phyloP scores from a whole-genome alignment of 352 stramenopile species.

The Thalassiosira allenii region DNA sequence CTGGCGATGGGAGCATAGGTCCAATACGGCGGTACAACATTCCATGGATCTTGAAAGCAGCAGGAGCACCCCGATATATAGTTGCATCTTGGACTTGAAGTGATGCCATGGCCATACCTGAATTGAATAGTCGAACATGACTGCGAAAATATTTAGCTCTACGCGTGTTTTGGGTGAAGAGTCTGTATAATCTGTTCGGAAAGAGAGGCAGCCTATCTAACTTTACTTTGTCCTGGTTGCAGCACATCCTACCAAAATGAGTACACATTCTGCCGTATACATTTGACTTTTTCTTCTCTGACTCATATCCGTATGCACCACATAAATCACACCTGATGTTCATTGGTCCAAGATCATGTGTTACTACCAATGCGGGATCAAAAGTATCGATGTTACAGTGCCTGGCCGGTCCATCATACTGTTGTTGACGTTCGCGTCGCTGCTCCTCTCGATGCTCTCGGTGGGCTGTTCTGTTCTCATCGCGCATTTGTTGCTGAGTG shows the following conservation, averaged over 20 bases:
- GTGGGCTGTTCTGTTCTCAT: too few species aligned
- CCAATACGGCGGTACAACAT: slow-evolving; percentile 1
- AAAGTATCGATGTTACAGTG: too few species aligned
- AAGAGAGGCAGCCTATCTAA: neutral
- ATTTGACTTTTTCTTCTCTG: neutral
- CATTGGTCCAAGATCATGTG: too few species aligned
- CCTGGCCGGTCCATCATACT: too few species aligned
- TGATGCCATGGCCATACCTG: slow-evolving; percentile 15
- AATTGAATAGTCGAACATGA: slow-evolving; percentile 19
- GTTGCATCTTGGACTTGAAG: slow-evolving; percentile 18
- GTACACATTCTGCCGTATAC: neutral
- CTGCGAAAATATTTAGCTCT: slow-evolving; percentile 18
- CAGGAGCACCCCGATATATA: neutral
- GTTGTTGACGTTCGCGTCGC: too few species aligned
- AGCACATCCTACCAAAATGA: slow-evolving; percentile 16
- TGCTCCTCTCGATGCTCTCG: too few species aligned
- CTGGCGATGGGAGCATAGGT: slow-evolving; percentile 1
- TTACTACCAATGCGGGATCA: too few species aligned
- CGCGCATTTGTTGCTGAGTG: too few species aligned
- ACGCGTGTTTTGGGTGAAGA: neutral
- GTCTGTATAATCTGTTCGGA: neutral
- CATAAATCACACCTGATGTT: neutral
- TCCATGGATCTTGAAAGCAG: slow-evolving; percentile 20
- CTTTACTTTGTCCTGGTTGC: slow-evolving; percentile 8
- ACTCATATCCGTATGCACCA: neutral